These are phyloP conservation scores for Phialophora expanda DNA, from an alignment of 2,329 filamentous ascomycete genomes.

Conservation along the genomic window DNA sequence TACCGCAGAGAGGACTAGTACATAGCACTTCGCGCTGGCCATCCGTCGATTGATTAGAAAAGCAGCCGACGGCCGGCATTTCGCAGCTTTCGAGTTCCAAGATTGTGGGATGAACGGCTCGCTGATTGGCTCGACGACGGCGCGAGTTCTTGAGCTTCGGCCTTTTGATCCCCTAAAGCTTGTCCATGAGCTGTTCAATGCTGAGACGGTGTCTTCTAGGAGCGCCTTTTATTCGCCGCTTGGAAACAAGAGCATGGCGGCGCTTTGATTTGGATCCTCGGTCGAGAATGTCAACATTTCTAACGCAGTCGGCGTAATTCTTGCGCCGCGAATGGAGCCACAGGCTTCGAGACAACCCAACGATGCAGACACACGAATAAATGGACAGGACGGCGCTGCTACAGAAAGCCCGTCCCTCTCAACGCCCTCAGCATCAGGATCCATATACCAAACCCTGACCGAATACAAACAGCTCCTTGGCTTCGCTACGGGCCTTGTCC, in stretches of 20 bases:
- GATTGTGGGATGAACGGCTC: not conserved
- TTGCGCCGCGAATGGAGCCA: constrained; percentile 1
- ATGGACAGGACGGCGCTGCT: not conserved
- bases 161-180: not conserved
- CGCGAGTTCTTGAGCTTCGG: not conserved
- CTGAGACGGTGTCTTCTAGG: not conserved
- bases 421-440: not conserved
- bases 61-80: not conserved
- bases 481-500: constrained; percentile 27
- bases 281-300: constrained; percentile 11
- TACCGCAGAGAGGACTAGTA: not conserved
- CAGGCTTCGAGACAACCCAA: not conserved
- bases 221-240: not conserved
- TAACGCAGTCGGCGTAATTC: constrained; percentile 8
- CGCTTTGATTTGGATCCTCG: not conserved
- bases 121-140: not conserved
- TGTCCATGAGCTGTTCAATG: not conserved
- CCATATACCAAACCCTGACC: constrained; percentile 2
- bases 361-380: not conserved
- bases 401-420: not conserved
- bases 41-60: not conserved
- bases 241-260: not conserved
- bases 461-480: constrained; percentile 26
- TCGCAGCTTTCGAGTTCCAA: not conserved
- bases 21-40: not conserved